Conservation (phyloP, 495 filamentous ascomycete species). For the Penicillium lividum region DNA sequence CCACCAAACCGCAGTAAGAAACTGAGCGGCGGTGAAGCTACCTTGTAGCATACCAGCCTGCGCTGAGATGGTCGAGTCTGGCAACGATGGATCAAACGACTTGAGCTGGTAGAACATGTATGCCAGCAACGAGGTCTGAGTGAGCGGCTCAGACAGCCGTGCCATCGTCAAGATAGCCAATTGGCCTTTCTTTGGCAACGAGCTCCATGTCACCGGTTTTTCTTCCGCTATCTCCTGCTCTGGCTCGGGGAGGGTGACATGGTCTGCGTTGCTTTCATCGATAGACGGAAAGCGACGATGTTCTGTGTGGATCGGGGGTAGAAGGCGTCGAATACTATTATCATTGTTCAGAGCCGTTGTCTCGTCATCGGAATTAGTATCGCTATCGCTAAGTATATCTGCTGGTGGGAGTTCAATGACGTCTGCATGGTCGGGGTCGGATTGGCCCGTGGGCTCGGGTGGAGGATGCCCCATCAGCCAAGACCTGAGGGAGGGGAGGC, state of each 20-base stretch:
- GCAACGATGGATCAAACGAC: constrained; percentile 63
- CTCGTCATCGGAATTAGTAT: constrained; percentile 22
- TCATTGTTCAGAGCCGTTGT: constrained; percentile 19
- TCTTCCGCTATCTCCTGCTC: constrained; percentile 19
- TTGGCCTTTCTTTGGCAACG: constrained; percentile 73
- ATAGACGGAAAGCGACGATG: constrained; percentile 23
- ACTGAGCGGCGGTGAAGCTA: constrained; percentile 77
- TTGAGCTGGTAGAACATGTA: constrained; percentile 76
- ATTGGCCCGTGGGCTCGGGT: constrained; percentile 6
- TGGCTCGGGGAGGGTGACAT: constrained; percentile 7
- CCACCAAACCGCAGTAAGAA: constrained; percentile 77
- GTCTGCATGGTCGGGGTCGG: constrained; percentile 4
- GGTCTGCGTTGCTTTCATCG: constrained; percentile 19
- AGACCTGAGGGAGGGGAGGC: constrained; percentile 11
- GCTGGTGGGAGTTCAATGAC: neutral
- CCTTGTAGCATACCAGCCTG: constrained; percentile 77
- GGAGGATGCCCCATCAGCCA: constrained; percentile 20
- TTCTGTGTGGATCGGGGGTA: constrained; percentile 14
- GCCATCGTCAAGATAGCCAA: constrained; percentile 72
- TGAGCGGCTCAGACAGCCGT: constrained; percentile 75
- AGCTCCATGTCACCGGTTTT: constrained; percentile 62
- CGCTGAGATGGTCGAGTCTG: constrained; percentile 67
- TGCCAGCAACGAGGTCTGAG: constrained; percentile 72
- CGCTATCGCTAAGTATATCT: constrained; percentile 12
- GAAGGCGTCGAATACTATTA: constrained; percentile 6